phyloP scores from a whole-genome alignment of 75 land plant genomes.

The Larix kaempferi region DNA sequence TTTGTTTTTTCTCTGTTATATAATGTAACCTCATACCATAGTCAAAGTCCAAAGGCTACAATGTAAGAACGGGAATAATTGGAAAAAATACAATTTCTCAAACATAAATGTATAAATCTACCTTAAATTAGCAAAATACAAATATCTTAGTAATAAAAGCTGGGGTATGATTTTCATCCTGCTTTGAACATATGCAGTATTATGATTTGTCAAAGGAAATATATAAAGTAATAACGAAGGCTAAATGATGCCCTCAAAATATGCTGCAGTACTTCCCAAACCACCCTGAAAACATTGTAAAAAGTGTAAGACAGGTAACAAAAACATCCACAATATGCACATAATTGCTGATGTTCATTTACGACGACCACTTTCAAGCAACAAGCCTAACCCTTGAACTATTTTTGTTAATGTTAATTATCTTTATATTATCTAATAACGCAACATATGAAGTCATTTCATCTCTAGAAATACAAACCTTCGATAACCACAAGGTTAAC shows the following conservation, averaged over 20 bases:
- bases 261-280: background rate
- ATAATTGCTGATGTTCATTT: background rate
- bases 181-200: background rate
- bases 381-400: background rate
- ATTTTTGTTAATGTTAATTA: background rate
- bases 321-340: background rate
- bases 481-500: background rate
- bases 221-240: background rate
- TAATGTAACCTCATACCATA: no score
- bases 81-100: no score
- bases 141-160: background rate
- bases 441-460: background rate
- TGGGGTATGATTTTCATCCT: background rate
- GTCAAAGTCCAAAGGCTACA: no score
- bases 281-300: background rate
- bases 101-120: background rate
- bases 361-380: background rate
- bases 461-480: conserved; percentile 2
- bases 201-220: background rate
- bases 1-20: no score
- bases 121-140: background rate
- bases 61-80: no score
- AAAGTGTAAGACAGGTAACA: background rate
- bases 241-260: background rate
- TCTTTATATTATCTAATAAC: background rate